These are phyloP conservation scores for Cladorrhinum sp. DNA, from an alignment of 2,329 filamentous ascomycete genomes.

Conservation along the genomic window DNA sequence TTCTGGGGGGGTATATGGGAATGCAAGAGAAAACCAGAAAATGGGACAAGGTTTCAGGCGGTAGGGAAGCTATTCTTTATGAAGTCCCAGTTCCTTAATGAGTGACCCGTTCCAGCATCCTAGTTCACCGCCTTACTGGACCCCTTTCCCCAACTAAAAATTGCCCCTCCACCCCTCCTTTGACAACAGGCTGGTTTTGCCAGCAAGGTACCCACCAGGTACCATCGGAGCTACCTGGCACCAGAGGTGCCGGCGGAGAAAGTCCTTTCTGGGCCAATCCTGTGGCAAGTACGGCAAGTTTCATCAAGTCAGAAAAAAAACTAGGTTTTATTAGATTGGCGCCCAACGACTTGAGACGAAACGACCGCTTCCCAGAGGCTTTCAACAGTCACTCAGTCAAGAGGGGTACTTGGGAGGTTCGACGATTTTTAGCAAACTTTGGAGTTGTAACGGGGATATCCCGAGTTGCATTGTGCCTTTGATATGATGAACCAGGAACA, in stretches of 20 bases:
- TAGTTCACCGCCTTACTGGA: conserved; percentile 8
- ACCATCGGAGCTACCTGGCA: background rate
- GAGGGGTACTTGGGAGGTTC: background rate
- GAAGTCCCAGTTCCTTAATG: background rate
- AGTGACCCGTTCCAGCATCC: conserved; percentile 1
- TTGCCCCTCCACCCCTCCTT: conserved; percentile 6
- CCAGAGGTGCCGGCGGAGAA: background rate
- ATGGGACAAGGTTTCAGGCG: background rate
- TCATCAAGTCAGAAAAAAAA: no score
- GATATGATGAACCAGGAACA: background rate
- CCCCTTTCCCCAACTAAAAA: conserved; percentile 5
- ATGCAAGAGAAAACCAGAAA: conserved; percentile 1
- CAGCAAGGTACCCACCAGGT: background rate
- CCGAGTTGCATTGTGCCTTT: background rate
- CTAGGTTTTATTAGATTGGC: background rate
- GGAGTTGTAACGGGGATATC: background rate
- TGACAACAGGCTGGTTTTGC: background rate
- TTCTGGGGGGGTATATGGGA: background rate
- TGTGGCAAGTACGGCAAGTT: background rate
- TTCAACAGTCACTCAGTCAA: background rate
- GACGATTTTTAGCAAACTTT: background rate
- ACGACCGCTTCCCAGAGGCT: background rate
- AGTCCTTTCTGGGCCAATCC: background rate
- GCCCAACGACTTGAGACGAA: background rate
- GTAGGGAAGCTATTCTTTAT: conserved; percentile 3